Evolutionary conservation across 2,329 filamentous ascomycete genomes (phyloP).

Genomic region (Aspergillus pseudonomiae): DNA sequence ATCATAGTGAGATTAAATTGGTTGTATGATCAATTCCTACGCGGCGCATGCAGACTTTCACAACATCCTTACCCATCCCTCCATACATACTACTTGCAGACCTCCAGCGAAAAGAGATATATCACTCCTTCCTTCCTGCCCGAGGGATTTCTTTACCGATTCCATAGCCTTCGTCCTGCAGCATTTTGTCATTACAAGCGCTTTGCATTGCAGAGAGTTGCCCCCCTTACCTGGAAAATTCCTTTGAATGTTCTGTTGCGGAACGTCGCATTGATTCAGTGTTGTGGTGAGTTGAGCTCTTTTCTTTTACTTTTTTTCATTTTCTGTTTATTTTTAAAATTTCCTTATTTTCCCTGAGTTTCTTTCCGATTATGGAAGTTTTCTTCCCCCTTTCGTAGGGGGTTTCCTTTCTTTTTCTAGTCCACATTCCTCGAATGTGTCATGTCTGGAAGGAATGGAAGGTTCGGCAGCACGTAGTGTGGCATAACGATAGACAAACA

Average conservation of each 20-base stretch:
- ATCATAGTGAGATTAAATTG: neutral
- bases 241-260: neutral
- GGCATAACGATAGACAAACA: neutral
- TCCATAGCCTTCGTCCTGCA: neutral
- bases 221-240: neutral
- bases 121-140: neutral
- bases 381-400: neutral
- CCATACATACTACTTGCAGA: neutral
- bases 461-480: neutral
- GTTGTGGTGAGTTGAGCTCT: neutral
- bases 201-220: neutral
- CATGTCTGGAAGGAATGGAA: slow-evolving; percentile 3
- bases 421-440: slow-evolving; percentile 5
- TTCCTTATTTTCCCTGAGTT: neutral
- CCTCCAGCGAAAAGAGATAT: neutral
- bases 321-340: neutral
- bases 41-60: neutral
- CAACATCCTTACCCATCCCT: neutral
- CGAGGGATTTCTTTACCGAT: neutral
- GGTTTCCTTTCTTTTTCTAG: neutral
- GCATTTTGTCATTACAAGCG: neutral
- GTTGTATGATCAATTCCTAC: slow-evolving; percentile 2
- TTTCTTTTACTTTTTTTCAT: neutral
- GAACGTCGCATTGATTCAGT: neutral
- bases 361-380: neutral